A percentile compares a stretch with the other conserved stretches of the same genome.
Conservation (phyloP, 73 alveolate species). For the Paramecium tetraurelia region DNA sequence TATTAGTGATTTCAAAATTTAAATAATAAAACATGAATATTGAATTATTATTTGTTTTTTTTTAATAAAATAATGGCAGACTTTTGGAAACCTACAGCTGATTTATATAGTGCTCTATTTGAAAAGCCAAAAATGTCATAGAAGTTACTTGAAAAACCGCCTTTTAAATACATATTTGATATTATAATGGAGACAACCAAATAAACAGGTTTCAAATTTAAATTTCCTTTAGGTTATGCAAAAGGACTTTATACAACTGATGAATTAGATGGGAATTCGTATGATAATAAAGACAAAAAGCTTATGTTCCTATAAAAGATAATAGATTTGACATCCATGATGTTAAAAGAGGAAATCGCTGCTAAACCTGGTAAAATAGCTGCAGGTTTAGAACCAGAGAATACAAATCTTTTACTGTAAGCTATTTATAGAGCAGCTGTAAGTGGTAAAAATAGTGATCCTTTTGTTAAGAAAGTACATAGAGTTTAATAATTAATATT, state of each 20-base stretch:
- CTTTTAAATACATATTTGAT: slow-evolving; percentile 84
- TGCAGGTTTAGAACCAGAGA: slow-evolving; percentile 95
- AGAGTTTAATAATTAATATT: background rate
- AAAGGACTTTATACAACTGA: slow-evolving; percentile 80
- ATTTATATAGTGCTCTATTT: slow-evolving; percentile 80
- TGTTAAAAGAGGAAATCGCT: slow-evolving; percentile 69
- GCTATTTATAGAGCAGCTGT: slow-evolving; percentile 75
- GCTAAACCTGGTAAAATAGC: slow-evolving; percentile 88
- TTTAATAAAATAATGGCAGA: slow-evolving; percentile 28
- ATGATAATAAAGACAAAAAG: slow-evolving; percentile 75
- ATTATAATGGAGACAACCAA: slow-evolving; percentile 83
- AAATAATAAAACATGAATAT: background rate
- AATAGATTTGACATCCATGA: slow-evolving; percentile 67
- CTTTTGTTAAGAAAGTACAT: slow-evolving; percentile 46
- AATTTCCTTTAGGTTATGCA: slow-evolving; percentile 51
- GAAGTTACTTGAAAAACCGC: slow-evolving; percentile 86
- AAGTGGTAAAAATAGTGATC: slow-evolving; percentile 62
- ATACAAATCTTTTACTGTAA: slow-evolving; percentile 79
- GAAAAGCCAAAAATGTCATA: slow-evolving; percentile 91
- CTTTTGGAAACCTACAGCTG: slow-evolving; percentile 92
- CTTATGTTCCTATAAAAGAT: slow-evolving; percentile 70
- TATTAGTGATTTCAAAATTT: background rate
- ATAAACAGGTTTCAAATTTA: slow-evolving; percentile 80
- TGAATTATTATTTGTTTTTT: background rate
- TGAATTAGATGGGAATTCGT: slow-evolving; percentile 80